Evolutionary conservation across 352 stramenopile species (phyloP), one percentile per base, ranked within the genome.

Genomic region (Pythium rishiriense): DNA sequence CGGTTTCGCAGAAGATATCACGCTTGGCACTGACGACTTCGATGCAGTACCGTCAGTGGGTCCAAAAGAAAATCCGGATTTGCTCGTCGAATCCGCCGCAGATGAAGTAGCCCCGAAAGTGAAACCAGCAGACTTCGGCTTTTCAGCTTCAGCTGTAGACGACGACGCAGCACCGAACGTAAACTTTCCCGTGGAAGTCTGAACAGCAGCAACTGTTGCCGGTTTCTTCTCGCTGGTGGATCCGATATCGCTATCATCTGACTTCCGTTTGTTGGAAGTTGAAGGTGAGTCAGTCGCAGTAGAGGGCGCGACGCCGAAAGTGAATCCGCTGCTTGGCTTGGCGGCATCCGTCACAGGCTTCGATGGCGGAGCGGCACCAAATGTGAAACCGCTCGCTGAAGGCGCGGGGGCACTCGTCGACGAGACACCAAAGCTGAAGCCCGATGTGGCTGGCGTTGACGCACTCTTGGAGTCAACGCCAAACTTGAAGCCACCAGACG

Each of bases 401-500:
- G 22, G 21, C 29, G 9, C 21, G 8, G 43, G 57, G 3, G 37
- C 9, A 43, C 37, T 19, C 37, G 21, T 35, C 2, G 12, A 25
- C 33, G 43, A 5, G 4, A 21, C 53, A 28, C 57, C 57, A 9
- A 64, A 64, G 22, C 31, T 57, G 46, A 64, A 68, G 14, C 61
- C n/a, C 47, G 57, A 50, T 31, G 37, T 41, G 14, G 25, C 64
- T 19, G 41, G 43, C 43, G 51, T 15, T 21, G 43, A 11, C 8
- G 55, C 37, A 25, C 17, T 51, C 31, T 50, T 29, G 6, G 49
- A 46, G 50, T 61, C 37, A 14, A 33, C 64, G 17, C 63, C 67
- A 58, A 78, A 80, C n/a, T 64, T 69, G 25, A 80, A 84, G 4
- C 65, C 69, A 26, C 61, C 58, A 2, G 70, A 52, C 0, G 59